A percentile compares a stretch with the other conserved stretches of the same genome.
These are phyloP conservation scores for Pilatotrama ljubarskyi DNA, from an alignment of 768 basidiomycete genomes.

Conservation along the genomic window DNA sequence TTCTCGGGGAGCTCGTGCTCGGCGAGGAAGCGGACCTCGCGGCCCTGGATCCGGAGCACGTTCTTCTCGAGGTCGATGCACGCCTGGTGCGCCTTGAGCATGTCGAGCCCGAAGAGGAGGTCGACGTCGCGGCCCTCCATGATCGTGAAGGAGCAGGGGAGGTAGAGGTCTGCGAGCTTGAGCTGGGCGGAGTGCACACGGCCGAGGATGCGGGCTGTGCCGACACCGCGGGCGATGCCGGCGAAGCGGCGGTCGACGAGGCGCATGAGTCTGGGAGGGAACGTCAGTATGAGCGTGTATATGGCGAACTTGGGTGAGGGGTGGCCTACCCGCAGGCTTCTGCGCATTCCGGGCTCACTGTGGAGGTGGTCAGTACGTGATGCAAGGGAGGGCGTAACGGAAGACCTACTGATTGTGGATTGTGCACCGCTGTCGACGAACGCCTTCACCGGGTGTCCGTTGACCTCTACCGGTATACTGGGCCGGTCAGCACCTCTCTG, in stretches of 20 bases:
- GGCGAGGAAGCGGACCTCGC: constrained; percentile 84
- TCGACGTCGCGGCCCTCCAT: constrained; percentile 97
- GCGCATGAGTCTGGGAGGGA: constrained; percentile 75
- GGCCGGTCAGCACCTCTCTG: neutral
- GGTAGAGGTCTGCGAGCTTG: constrained; percentile 77
- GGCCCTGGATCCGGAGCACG: constrained; percentile 88
- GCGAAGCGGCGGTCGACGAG: constrained; percentile 84
- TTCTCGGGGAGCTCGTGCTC: constrained; percentile 95
- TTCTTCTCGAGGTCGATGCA: constrained; percentile 91
- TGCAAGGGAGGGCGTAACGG: neutral
- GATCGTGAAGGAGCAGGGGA: constrained; percentile 92
- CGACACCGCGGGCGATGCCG: constrained; percentile 92
- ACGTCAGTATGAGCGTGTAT: neutral
- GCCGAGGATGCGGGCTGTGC: constrained; percentile 91
- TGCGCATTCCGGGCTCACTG: constrained; percentile 91
- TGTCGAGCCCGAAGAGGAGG: constrained; percentile 97
- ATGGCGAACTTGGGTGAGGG: neutral
- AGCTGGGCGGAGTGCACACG: constrained; percentile 93
- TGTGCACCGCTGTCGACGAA: constrained; percentile 99
- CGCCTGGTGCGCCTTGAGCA: constrained; percentile 97
- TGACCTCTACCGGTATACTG: constrained; percentile 91
- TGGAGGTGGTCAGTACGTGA: neutral
- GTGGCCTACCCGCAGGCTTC: constrained; percentile 80
- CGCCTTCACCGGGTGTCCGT: constrained; percentile 86
- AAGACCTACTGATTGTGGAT: constrained; percentile 83